Conservation (phyloP, 139 green algal genomes). For the Chlamydomonas incerta region DNA sequence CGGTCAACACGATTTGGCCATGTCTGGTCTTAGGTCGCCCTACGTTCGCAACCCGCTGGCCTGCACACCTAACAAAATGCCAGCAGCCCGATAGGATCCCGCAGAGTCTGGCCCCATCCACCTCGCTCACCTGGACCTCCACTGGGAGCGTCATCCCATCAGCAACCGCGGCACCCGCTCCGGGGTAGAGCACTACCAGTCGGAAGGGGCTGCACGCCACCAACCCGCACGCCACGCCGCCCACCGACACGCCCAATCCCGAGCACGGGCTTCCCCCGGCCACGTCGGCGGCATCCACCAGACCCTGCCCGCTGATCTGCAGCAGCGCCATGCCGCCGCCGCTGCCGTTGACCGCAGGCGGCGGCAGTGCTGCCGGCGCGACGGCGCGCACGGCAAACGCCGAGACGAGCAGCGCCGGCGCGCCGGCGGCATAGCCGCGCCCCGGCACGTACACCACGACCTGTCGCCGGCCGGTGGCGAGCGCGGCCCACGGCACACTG, state of each 20-base stretch:
- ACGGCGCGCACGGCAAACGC: neutral
- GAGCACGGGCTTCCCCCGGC: neutral
- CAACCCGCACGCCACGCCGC: neutral
- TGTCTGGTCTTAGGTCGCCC: no score
- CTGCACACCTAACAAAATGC: no score
- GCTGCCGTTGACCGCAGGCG: no score
- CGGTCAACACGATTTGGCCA: no score
- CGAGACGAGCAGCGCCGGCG: neutral
- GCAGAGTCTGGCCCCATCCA: no score
- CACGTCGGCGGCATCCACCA: neutral
- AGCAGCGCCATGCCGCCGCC: neutral
- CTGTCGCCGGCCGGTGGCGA: neutral
- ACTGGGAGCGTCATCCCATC: neutral
- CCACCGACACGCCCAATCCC: neutral
- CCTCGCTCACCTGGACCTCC: neutral
- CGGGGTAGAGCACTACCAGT: neutral
- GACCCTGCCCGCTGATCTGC: neutral
- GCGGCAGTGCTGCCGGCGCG: neutral
- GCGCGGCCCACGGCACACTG: neutral
- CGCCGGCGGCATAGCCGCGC: neutral
- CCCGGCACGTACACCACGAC: neutral
- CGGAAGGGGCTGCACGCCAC: neutral
- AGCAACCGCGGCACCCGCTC: neutral
- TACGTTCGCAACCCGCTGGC: no score
- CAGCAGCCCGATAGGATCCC: no score